A percentile compares a stretch with the other conserved stretches of the same genome.
phyloP scores from a whole-genome alignment of 257 asterid genomes.

The Solanum corneliomulleri region DNA sequence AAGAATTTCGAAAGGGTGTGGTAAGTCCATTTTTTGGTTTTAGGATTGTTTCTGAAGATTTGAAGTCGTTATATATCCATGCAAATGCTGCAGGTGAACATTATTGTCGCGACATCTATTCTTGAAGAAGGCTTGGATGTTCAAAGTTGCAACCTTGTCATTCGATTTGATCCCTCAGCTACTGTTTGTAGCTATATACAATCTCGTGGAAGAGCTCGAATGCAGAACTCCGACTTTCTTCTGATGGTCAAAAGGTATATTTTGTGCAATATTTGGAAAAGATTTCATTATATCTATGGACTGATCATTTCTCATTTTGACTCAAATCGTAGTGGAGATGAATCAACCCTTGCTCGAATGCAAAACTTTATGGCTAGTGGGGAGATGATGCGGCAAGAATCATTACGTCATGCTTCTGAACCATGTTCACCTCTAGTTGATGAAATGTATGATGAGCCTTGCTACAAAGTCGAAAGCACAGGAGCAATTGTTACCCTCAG shows the following conservation, averaged over 20 bases:
- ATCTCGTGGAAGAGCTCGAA: slow-evolving; percentile 91
- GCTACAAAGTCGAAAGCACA: slow-evolving; percentile 47
- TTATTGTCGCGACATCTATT: slow-evolving; percentile 74
- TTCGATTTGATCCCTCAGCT: slow-evolving; percentile 69
- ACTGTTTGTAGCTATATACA: slow-evolving; percentile 84
- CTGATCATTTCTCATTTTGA: neutral
- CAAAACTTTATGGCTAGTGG: slow-evolving; percentile 47
- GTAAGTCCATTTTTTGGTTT: neutral
- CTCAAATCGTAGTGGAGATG: slow-evolving; percentile 35
- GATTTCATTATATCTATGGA: neutral
- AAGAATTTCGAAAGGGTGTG: slow-evolving; percentile 48
- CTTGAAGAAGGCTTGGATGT: slow-evolving; percentile 93
- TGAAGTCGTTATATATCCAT: neutral
- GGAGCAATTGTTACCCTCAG: slow-evolving; percentile 56
- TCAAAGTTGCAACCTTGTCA: slow-evolving; percentile 85
- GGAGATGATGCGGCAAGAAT: slow-evolving; percentile 57
- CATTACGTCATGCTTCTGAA: slow-evolving; percentile 40
- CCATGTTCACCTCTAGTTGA: slow-evolving; percentile 50
- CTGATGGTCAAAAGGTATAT: slow-evolving; percentile 53
- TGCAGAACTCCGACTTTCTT: slow-evolving; percentile 67
- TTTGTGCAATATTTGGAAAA: neutral
- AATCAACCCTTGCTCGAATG: slow-evolving; percentile 27
- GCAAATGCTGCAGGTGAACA: slow-evolving; percentile 46
- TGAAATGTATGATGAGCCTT: slow-evolving; percentile 29
- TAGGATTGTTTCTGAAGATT: neutral